phyloP scores from a whole-genome alignment of 768 basidiomycete genomes.

The Boletus rubropictus region DNA sequence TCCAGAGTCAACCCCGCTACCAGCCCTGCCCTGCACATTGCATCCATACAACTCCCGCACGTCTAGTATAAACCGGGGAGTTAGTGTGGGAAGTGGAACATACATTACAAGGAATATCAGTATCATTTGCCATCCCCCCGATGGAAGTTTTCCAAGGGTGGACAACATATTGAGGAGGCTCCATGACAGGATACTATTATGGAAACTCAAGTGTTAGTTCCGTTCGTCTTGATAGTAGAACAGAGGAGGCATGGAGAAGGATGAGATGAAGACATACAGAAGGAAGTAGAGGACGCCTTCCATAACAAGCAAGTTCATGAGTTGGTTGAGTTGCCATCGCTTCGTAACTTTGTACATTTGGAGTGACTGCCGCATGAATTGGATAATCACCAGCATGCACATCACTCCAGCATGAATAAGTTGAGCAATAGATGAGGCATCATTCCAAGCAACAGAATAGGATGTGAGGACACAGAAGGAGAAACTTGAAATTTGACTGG shows the following conservation, averaged over 20 bases:
- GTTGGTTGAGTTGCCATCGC: neutral
- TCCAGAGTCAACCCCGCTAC: neutral
- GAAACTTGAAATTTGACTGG: neutral
- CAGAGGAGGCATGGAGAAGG: neutral
- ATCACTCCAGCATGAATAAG: neutral
- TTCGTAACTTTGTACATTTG: neutral
- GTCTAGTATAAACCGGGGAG: constrained; percentile 5
- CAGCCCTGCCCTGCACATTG: neutral
- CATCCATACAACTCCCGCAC: constrained; percentile 4
- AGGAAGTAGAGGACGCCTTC: neutral
- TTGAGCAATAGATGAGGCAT: neutral
- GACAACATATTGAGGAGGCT: neutral
- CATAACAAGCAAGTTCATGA: too few relatives aligned
- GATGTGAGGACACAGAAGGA: neutral
- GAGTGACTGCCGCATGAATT: neutral
- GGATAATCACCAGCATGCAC: neutral
- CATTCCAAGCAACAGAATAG: neutral
- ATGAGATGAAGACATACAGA: neutral
- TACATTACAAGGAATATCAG: neutral
- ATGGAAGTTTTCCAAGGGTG: neutral
- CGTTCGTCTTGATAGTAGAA: neutral
- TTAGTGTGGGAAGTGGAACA: neutral
- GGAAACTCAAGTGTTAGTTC: neutral
- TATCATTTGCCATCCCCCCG: neutral
- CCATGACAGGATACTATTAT: neutral